Evolutionary conservation across 768 basidiomycete genomes (phyloP).

Genomic region (Tricholoma furcatifolium): DNA sequence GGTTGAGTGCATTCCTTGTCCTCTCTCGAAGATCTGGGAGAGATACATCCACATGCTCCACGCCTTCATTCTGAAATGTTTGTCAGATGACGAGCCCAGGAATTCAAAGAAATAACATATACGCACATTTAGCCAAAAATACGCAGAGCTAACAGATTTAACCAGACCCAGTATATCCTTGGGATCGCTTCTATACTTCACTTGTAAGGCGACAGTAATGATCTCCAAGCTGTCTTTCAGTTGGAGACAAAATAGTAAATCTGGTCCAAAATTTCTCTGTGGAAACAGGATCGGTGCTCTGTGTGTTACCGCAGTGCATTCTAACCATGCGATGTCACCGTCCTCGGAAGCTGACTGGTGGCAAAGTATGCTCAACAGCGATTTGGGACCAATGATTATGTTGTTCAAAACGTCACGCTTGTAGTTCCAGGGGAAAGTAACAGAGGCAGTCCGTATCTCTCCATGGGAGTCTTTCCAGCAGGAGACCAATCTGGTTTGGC

Average conservation of each 20-base stretch:
- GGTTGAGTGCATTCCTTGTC: neutral
- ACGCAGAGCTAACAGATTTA: neutral
- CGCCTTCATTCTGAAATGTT: neutral
- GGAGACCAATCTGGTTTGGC: no score
- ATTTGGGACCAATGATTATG: no score
- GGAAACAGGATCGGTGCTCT: neutral
- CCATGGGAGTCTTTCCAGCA: no score
- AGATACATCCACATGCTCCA: neutral
- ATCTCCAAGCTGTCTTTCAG: neutral
- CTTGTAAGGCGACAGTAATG: neutral
- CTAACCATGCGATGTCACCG: no score
- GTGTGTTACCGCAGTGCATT: no score
- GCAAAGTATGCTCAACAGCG: no score
- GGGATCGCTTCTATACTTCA: neutral
- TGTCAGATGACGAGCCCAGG: neutral
- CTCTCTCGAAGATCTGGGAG: neutral
- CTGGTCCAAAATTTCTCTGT: neutral
- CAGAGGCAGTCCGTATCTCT: no score
- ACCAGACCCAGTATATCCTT: neutral
- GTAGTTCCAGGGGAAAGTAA: no score
- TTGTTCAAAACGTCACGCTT: no score
- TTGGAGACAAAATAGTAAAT: neutral
- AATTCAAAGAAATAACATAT: neutral
- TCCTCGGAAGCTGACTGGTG: no score
- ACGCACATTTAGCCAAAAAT: neutral